These are phyloP conservation scores for Torrubiellomyces zombiae DNA, from an alignment of 2,329 filamentous ascomycete genomes.

Conservation along the genomic window DNA sequence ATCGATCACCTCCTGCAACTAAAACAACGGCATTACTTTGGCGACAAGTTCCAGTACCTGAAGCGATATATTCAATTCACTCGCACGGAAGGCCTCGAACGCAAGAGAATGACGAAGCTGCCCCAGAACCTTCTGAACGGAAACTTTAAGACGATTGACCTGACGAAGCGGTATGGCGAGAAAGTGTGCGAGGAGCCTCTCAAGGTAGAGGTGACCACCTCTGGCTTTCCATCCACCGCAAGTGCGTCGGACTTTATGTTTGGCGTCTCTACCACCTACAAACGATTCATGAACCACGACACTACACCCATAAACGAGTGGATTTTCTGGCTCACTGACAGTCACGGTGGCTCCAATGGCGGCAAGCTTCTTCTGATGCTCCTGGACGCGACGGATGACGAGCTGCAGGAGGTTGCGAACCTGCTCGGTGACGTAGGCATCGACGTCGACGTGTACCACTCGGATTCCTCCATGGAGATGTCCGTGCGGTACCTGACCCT, in stretches of 20 bases:
- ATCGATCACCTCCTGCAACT: constrained; percentile 26
- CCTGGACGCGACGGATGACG: constrained; percentile 31
- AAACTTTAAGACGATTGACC: constrained; percentile 29
- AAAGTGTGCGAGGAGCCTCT: constrained; percentile 32
- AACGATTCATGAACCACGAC: constrained; percentile 32
- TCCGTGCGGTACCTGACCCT: constrained; percentile 40
- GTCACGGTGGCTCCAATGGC: constrained; percentile 36
- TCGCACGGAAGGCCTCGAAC: constrained; percentile 27
- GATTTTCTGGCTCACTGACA: constrained; percentile 43
- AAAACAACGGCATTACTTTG: constrained; percentile 28
- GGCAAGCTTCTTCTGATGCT: constrained; percentile 38
- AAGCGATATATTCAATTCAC: constrained; percentile 37
- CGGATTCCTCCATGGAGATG: constrained; percentile 37
- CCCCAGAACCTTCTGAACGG: constrained; percentile 29
- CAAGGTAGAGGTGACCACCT: constrained; percentile 32
- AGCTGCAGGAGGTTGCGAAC: constrained; percentile 31
- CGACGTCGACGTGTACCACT: constrained; percentile 39
- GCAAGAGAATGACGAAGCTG: constrained; percentile 34
- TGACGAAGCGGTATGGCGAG: constrained; percentile 22
- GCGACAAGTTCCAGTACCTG: constrained; percentile 35
- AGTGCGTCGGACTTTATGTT: constrained; percentile 42
- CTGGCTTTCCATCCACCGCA: constrained; percentile 30
- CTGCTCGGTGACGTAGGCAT: constrained; percentile 31
- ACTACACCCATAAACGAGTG: constrained; percentile 40
- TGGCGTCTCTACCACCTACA: constrained; percentile 41